Conservation (phyloP, 345 rosid genomes). For the Boechera retrofracta region DNA sequence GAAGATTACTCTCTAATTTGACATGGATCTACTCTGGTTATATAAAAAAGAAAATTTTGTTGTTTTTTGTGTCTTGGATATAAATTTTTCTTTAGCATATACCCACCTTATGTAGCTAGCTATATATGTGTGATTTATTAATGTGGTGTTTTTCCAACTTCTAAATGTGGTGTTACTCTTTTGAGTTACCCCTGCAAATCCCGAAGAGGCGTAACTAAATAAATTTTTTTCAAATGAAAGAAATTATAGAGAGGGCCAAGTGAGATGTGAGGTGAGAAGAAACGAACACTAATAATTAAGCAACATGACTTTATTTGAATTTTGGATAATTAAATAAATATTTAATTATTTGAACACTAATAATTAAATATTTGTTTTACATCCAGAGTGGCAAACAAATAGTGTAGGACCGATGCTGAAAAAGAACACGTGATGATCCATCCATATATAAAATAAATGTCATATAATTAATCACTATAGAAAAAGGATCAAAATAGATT, state of each 20-base stretch:
- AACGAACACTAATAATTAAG: background rate
- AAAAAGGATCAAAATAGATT: too few relatives aligned
- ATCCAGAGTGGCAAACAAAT: conserved; percentile 32
- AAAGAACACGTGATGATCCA: conserved; percentile 8
- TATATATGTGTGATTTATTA: background rate
- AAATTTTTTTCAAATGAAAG: background rate
- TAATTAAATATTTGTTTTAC: background rate
- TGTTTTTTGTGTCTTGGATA: too few relatives aligned
- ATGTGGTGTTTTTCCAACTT: too few relatives aligned
- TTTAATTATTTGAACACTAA: too few relatives aligned
- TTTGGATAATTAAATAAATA: background rate
- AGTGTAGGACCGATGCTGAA: conserved; percentile 15
- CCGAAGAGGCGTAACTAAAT: conserved; percentile 18
- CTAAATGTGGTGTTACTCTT: background rate
- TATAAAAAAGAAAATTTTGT: too few relatives aligned
- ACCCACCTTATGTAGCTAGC: background rate
- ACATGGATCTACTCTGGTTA: too few relatives aligned
- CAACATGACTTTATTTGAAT: conserved; percentile 6
- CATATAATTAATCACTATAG: too few relatives aligned
- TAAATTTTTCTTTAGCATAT: background rate
- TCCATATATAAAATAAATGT: too few relatives aligned
- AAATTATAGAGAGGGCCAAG: background rate
- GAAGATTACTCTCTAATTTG: too few relatives aligned
- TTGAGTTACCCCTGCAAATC: conserved; percentile 1
- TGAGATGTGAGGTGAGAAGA: conserved; percentile 22